phyloP scores from a whole-genome alignment of 148 eudicot species.

The Persicaria maculosa region DNA sequence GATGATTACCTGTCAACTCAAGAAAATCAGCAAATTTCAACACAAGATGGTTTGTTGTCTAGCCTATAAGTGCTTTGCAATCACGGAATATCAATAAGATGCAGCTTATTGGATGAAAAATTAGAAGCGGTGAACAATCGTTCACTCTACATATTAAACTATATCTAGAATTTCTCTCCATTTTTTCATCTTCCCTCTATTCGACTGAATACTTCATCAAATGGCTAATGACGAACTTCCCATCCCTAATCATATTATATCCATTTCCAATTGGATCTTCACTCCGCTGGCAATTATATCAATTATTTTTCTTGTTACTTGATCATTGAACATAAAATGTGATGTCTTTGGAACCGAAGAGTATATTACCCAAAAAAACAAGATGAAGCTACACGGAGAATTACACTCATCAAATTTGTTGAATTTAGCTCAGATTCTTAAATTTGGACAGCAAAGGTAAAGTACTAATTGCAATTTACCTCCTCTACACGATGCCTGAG shows the following conservation, averaged over 20 bases:
- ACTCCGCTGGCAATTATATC: no score
- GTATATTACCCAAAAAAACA: not conserved
- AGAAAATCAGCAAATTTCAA: not conserved
- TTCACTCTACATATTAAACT: no score
- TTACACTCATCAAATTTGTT: not conserved
- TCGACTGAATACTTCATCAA: no score
- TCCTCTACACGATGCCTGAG: constrained; percentile 73
- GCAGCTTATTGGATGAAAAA: not conserved
- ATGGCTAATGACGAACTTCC: no score
- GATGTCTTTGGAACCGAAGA: not conserved
- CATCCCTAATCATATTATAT: no score
- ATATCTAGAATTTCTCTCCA: no score
- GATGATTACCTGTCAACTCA: constrained; percentile 26
- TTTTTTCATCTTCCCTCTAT: no score
- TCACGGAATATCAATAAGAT: no score
- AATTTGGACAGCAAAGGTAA: not conserved
- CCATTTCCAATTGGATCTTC: no score
- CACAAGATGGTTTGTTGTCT: not conserved
- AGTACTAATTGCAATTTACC: constrained; percentile 30
- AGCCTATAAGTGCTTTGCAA: no score
- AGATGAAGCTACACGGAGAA: not conserved
- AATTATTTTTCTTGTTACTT: no score
- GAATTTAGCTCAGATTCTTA: not conserved
- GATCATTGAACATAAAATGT: not conserved
- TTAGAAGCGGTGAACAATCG: no score